Conservation (phyloP, 352 stramenopile species). For the Blastocystis sp. region DNA sequence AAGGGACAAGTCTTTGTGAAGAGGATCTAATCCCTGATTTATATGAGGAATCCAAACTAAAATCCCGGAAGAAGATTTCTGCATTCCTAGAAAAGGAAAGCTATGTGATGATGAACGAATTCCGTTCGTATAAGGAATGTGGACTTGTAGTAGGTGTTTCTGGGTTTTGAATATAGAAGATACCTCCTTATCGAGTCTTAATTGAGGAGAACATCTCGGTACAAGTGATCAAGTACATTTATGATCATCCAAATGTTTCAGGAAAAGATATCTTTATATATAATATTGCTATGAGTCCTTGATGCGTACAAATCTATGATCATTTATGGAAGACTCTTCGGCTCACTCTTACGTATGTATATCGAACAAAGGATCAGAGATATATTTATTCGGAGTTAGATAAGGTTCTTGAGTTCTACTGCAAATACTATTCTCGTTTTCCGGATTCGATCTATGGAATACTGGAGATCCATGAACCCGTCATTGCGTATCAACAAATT, state of each 20-base stretch:
- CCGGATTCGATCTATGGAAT: conserved; percentile 13
- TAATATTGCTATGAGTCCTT: background rate
- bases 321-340: background rate
- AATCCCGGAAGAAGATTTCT: background rate
- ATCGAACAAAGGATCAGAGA: background rate
- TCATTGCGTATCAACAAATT: background rate
- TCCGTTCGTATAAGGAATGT: conserved; percentile 8
- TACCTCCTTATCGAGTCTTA: conserved; percentile 6
- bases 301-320: background rate
- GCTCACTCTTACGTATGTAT: background rate
- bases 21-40: conserved; percentile 24
- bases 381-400: background rate
- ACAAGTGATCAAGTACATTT: conserved; percentile 12
- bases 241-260: background rate
- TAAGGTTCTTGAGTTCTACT: conserved; percentile 34
- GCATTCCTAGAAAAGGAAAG: conserved; percentile 38
- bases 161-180: background rate
- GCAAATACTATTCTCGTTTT: conserved; percentile 43
- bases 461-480: background rate
- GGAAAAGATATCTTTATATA: conserved; percentile 25
- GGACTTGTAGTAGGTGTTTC: background rate
- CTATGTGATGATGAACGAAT: conserved; percentile 40
- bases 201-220: conserved; percentile 19
- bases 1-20: background rate
- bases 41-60: background rate